Evolutionary conservation across 2,329 filamentous ascomycete species (phyloP).

Genomic region (Paracoccidioides lutzii): DNA sequence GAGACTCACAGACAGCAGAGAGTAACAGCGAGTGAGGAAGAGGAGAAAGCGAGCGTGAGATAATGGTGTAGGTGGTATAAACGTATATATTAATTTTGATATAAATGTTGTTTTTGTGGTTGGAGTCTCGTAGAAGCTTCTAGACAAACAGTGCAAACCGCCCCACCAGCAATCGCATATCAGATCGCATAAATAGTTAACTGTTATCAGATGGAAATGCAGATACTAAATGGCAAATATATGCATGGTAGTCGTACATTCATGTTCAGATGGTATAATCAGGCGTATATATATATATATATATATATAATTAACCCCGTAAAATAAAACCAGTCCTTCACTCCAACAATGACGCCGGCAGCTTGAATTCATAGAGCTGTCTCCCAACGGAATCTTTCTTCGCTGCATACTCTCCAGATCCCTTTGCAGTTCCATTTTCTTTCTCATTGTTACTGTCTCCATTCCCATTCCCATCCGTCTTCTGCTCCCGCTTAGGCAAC

Average conservation of each 20-base stretch:
- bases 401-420: constrained; percentile 4
- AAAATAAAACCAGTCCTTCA: constrained; percentile 5
- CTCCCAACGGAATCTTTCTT: constrained; percentile 6
- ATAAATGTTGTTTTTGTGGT: neutral
- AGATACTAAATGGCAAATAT: no score
- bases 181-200: neutral
- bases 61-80: neutral
- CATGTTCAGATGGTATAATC: neutral
- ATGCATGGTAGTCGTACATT: neutral
- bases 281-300: neutral
- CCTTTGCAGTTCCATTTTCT: constrained; percentile 3
- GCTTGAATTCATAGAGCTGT: constrained; percentile 12
- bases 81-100: neutral
- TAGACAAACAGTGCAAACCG: constrained; percentile 15
- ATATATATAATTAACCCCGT: neutral
- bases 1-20: constrained; percentile 1
- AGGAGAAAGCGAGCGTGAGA: constrained; percentile 4
- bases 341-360: constrained; percentile 16
- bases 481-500: constrained; percentile 27
- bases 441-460: constrained; percentile 1
- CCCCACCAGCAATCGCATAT: constrained; percentile 1
- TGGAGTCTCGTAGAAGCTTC: constrained; percentile 30
- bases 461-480: constrained; percentile 1
- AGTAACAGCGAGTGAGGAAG: neutral
- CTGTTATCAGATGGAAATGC: no score